Percentiles rank a stretch among this genome's conserved stretches.
Evolutionary conservation across 129 eudicot genomes (phyloP).

Genomic region (Arctium minus): DNA sequence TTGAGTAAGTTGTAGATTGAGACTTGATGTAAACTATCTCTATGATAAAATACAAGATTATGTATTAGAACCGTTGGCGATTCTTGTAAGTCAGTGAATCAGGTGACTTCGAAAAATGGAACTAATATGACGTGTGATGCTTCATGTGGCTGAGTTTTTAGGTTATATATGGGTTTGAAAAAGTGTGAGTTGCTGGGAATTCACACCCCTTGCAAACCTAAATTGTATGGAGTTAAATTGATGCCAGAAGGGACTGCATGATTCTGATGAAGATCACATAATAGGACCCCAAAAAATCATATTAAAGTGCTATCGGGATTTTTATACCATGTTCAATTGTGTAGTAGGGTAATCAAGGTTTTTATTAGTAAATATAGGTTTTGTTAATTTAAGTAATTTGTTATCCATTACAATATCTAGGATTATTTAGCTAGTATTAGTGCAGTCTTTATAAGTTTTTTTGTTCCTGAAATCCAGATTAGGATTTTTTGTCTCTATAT

Average conservation of each 20-base stretch:
- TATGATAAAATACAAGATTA: background rate
- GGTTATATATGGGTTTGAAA: background rate
- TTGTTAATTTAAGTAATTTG: too few relatives aligned
- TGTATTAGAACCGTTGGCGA: background rate
- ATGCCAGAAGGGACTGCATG: background rate
- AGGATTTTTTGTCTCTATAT: too few relatives aligned
- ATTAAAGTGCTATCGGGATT: background rate
- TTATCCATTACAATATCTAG: too few relatives aligned
- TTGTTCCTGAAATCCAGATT: too few relatives aligned
- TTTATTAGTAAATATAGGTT: too few relatives aligned
- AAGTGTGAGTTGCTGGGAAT: background rate
- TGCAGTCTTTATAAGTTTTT: too few relatives aligned
- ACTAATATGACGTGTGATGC: background rate
- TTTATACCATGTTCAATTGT: too few relatives aligned
- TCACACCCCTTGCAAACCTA: background rate
- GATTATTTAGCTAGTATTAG: too few relatives aligned
- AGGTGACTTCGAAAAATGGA: background rate
- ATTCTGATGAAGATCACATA: background rate
- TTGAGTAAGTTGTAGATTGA: background rate
- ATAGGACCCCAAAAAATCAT: background rate
- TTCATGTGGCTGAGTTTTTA: background rate
- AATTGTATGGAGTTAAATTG: background rate
- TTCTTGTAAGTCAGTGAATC: background rate
- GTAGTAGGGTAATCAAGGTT: too few relatives aligned
- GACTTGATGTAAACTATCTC: background rate